Evolutionary conservation across 805 yeast species (phyloP).

Genomic region (Candida easanensis): DNA sequence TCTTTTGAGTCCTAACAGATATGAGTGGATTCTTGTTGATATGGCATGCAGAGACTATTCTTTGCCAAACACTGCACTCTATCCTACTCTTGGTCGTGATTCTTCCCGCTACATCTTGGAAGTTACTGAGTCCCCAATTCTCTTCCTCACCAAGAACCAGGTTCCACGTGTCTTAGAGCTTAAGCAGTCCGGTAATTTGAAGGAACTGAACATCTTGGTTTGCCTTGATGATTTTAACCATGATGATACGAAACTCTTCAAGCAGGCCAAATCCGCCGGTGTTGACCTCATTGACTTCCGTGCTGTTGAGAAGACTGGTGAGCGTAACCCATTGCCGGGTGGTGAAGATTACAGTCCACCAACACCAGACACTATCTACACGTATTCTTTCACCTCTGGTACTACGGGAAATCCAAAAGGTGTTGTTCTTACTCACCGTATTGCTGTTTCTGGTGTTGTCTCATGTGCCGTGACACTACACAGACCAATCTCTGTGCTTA

Average conservation of each 20-base stretch:
- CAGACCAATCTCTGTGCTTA: slow-evolving; percentile 19
- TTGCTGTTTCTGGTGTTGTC: slow-evolving; percentile 47
- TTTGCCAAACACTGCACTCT: slow-evolving; percentile 47
- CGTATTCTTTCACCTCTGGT: slow-evolving; percentile 72
- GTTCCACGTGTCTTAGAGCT: slow-evolving; percentile 43
- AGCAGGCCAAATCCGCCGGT: slow-evolving; percentile 29
- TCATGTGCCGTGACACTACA: slow-evolving; percentile 32
- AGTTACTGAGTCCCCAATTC: slow-evolving; percentile 59
- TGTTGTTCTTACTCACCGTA: slow-evolving; percentile 52
- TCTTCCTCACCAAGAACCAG: slow-evolving; percentile 50
- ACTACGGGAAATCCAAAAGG: slow-evolving; percentile 78
- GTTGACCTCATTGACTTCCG: slow-evolving; percentile 41
- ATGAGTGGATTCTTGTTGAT: slow-evolving; percentile 67
- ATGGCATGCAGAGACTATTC: slow-evolving; percentile 58
- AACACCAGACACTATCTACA: slow-evolving; percentile 47
- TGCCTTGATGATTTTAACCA: slow-evolving; percentile 49
- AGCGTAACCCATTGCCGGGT: slow-evolving; percentile 39
- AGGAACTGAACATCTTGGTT: slow-evolving; percentile 45
- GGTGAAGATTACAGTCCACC: slow-evolving; percentile 39
- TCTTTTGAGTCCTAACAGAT: slow-evolving; percentile 50
- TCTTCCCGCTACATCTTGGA: slow-evolving; percentile 60
- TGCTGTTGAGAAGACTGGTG: slow-evolving; percentile 42
- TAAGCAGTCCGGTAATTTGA: slow-evolving; percentile 33
- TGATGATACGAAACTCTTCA: slow-evolving; percentile 32
- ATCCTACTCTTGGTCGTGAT: slow-evolving; percentile 53